phyloP scores from a whole-genome alignment of 2,329 filamentous ascomycete genomes.

The Epichloe gansuensis region DNA sequence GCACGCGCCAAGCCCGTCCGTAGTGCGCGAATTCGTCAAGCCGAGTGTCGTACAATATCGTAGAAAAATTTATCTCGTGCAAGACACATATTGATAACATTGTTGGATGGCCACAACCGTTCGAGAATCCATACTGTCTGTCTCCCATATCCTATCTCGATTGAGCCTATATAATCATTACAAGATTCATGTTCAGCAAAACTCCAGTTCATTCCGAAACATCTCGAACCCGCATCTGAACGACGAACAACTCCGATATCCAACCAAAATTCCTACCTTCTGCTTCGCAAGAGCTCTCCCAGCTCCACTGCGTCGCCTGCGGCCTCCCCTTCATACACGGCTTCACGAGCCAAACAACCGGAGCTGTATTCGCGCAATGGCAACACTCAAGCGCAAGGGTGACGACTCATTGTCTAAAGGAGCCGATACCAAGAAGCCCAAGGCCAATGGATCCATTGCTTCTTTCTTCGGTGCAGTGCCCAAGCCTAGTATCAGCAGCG shows the following conservation, averaged over 20 bases:
- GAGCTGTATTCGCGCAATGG: slow-evolving; percentile 26
- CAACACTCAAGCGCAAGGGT: slow-evolving; percentile 54
- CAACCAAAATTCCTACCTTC: background rate
- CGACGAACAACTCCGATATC: background rate
- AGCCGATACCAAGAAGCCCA: slow-evolving; percentile 55
- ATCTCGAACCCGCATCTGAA: background rate
- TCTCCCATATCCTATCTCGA: too few species aligned
- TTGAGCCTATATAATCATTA: background rate
- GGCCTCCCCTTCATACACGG: background rate
- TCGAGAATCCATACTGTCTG: too few species aligned
- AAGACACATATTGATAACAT: too few species aligned
- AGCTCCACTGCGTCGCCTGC: background rate
- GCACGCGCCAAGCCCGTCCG: background rate
- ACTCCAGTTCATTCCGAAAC: background rate
- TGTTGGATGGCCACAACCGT: too few species aligned
- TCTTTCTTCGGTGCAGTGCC: slow-evolving; percentile 70
- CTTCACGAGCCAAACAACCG: background rate
- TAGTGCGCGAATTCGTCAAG: background rate
- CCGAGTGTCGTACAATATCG: too few species aligned
- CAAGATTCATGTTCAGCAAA: background rate
- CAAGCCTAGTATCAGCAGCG: slow-evolving; percentile 28
- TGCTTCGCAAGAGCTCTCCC: background rate
- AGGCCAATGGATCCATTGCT: slow-evolving; percentile 67
- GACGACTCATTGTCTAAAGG: slow-evolving; percentile 30
- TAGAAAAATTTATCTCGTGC: too few species aligned